Evolutionary conservation across 306 rosid genomes (phyloP).

Genomic region (Trifolium pratense): DNA sequence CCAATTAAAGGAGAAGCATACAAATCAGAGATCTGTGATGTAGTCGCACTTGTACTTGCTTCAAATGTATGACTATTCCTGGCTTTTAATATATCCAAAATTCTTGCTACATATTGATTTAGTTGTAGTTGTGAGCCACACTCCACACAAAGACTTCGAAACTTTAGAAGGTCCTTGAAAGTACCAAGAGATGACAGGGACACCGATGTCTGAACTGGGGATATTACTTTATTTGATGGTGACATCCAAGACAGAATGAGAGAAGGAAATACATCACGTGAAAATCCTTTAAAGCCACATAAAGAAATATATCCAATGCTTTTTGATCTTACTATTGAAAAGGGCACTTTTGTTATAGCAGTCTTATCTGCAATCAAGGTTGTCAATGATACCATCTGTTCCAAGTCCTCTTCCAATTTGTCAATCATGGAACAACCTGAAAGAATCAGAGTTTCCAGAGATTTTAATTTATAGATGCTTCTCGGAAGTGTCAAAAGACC

Average conservation of each 20-base stretch:
- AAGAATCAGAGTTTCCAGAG: slow-evolving; percentile 11
- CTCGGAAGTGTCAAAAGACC: slow-evolving; percentile 4
- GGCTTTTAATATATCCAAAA: not conserved
- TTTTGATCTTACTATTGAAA: slow-evolving; percentile 16
- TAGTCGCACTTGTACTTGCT: not conserved
- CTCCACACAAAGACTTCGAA: not conserved
- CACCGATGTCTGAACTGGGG: not conserved
- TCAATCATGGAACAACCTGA: slow-evolving; percentile 3
- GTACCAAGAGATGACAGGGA: not conserved
- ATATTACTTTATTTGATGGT: not conserved
- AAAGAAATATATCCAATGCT: slow-evolving; percentile 5
- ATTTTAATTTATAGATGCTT: not conserved
- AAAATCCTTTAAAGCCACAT: slow-evolving; percentile 1
- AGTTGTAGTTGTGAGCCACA: not conserved
- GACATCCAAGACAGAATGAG: slow-evolving; percentile 20
- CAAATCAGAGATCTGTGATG: not conserved
- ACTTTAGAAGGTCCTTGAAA: not conserved
- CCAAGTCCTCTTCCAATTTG: not conserved
- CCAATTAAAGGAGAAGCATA: not conserved
- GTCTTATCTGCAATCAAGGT: slow-evolving; percentile 1
- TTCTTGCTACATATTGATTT: not conserved
- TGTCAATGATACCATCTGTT: not conserved
- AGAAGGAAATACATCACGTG: slow-evolving; percentile 14
- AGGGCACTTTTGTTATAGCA: slow-evolving; percentile 1
- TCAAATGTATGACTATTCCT: not conserved